Percentiles rank a stretch among this genome's conserved stretches.
Evolutionary conservation across 2,329 filamentous ascomycete genomes (phyloP).

Genomic region (Neocatenulostroma microsporum): DNA sequence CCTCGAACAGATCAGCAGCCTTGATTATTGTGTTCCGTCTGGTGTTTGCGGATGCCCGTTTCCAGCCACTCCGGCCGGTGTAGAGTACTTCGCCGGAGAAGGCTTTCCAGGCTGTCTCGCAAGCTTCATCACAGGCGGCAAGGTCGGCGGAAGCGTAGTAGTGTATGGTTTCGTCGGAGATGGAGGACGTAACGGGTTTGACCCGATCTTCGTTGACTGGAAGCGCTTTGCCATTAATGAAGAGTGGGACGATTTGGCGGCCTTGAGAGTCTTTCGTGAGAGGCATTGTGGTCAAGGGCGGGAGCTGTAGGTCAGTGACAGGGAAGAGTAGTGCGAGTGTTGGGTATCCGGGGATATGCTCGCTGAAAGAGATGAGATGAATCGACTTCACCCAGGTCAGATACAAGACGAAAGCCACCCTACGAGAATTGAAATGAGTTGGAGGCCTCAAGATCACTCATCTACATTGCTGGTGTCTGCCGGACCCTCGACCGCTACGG

Average conservation of each 20-base stretch:
- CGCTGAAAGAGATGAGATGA: too few species aligned
- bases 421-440: too few species aligned
- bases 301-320: too few species aligned
- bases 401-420: too few species aligned
- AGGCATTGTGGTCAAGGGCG: too few species aligned
- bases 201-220: constrained; percentile 12
- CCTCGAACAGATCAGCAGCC: constrained; percentile 24
- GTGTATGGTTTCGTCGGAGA: constrained; percentile 20
- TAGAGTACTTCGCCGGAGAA: constrained; percentile 18
- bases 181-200: constrained; percentile 20
- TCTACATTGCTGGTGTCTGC: too few species aligned
- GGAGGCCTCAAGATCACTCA: too few species aligned
- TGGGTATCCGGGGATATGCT: too few species aligned
- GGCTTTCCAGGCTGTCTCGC: constrained; percentile 22
- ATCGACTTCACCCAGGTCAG: too few species aligned
- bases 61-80: constrained; percentile 20
- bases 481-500: too few species aligned
- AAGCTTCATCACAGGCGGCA: constrained; percentile 18
- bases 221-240: constrained; percentile 21
- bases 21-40: constrained; percentile 23
- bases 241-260: constrained; percentile 21
- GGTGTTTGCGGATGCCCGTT: constrained; percentile 18
- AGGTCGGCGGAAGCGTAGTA: constrained; percentile 21
- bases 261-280: constrained; percentile 13
- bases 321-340: too few species aligned